phyloP scores from a whole-genome alignment of 2,329 filamentous ascomycete species.

The Neopestalotiopsis rosae region DNA sequence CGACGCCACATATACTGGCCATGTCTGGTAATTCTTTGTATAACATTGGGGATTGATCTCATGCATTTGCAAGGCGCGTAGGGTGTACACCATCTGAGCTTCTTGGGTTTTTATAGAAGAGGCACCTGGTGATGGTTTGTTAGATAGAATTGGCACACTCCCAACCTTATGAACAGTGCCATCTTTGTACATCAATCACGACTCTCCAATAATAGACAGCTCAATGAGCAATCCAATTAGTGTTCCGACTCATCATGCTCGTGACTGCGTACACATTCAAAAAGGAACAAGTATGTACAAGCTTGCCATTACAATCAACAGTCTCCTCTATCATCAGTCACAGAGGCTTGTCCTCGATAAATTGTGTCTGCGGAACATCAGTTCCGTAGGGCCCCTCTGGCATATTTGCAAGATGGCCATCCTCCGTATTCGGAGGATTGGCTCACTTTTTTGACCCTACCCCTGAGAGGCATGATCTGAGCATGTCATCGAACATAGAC shows the following conservation, averaged over 20 bases:
- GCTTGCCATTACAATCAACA: no score
- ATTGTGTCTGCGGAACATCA: no score
- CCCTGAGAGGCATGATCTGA: no score
- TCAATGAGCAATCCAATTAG: neutral
- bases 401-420: no score
- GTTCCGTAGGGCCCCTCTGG: no score
- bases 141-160: conserved; percentile 9
- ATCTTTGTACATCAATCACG: conserved; percentile 18
- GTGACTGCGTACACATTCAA: no score
- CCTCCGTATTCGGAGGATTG: no score
- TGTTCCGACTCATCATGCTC: neutral
- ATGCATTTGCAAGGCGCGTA: conserved; percentile 14
- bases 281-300: no score
- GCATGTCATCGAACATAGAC: no score
- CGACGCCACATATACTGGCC: neutral
- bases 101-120: conserved; percentile 13
- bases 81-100: conserved; percentile 9
- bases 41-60: conserved; percentile 8
- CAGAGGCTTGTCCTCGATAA: no score
- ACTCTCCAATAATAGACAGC: conserved; percentile 12
- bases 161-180: neutral
- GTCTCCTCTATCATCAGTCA: no score
- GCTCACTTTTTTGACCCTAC: no score
- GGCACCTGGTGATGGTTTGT: neutral
- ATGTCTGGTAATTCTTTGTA: conserved; percentile 8